Evolutionary conservation across 805 yeast genomes (phyloP), one percentile per base, ranked within the genome.

Genomic region (Torulaspora franciscae): DNA sequence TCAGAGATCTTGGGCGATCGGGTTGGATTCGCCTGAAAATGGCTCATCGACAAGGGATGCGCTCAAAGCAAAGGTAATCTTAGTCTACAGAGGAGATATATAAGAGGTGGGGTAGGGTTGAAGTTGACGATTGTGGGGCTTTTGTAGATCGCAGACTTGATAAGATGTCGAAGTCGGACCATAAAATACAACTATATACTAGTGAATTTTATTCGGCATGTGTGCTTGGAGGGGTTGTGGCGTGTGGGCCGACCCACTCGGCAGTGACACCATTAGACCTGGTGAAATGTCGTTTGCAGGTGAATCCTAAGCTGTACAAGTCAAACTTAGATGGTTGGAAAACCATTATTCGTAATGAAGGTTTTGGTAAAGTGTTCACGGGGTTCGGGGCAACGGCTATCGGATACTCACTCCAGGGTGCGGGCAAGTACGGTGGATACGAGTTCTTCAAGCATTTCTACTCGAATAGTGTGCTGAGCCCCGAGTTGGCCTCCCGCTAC

Each of bases 191-290:
- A 37, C 40, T 60, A 37, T 60, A 60, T 35, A 58, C 61, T 6
- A 45, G 36, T 5, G 59, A 58, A 36, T 64, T 57, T 37, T 64
- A 61, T 43, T 54, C 65, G 1, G 52, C 83, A 9, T 79, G 83
- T 56, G 73, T 81, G 1, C 42, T 78, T 8, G 85, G 85, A 32
- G 85, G 85, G 42, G 66, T 78, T 6, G 52, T 84, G 47, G 97
- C 98, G 1, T 91, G 98, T 73, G 97, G 97, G 11, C 96, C 98
- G 27, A 91, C 98, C 10, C 99, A 91, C 67, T 80, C 96, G 1
- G 78, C 85, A 3, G 95, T 93, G 22, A 86, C 96, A 6, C 98
- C 98, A 3, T 74, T 91, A 47, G 99, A 91, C 69, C 71, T 93
- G 45, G 95, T 93, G 62, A 91, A 91, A 70, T 85, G 95, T 71